These are phyloP conservation scores for Gaeumannomyces tritici DNA, from an alignment of 2,329 filamentous ascomycete genomes.

Conservation along the genomic window DNA sequence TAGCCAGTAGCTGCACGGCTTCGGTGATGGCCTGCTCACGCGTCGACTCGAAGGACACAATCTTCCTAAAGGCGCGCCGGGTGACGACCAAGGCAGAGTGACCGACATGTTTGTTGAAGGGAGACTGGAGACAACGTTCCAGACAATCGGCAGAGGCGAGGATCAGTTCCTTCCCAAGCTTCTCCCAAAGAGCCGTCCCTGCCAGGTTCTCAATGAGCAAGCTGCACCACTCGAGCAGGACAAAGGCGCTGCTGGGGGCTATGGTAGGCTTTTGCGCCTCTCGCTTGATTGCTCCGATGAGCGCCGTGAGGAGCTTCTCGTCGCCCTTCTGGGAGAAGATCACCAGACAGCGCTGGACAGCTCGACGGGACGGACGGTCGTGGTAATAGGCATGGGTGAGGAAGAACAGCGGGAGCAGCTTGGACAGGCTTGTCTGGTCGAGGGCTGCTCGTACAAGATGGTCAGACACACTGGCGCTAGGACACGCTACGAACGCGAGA, in stretches of 20 bases:
- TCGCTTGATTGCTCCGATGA: constrained; percentile 57
- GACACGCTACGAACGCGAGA: not conserved
- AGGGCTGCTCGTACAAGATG: constrained; percentile 24
- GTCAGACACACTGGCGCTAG: constrained; percentile 5
- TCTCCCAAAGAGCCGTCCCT: constrained; percentile 51
- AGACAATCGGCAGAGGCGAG: constrained; percentile 62
- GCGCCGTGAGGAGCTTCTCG: constrained; percentile 47
- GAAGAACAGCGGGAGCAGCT: constrained; percentile 66
- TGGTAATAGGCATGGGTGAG: constrained; percentile 79
- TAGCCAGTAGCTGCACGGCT: constrained; percentile 56
- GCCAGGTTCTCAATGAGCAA: constrained; percentile 65
- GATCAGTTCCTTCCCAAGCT: constrained; percentile 56
- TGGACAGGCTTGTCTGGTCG: constrained; percentile 36
- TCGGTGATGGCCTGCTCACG: constrained; percentile 52
- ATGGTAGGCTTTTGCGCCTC: constrained; percentile 72
- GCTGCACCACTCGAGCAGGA: constrained; percentile 83
- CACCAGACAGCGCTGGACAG: constrained; percentile 71
- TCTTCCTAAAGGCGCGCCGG: constrained; percentile 67
- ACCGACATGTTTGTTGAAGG: constrained; percentile 53
- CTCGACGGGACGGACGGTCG: constrained; percentile 75
- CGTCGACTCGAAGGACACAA: constrained; percentile 51
- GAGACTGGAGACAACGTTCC: constrained; percentile 65
- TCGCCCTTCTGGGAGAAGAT: constrained; percentile 49
- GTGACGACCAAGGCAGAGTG: constrained; percentile 69
- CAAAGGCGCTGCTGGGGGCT: constrained; percentile 73